These are phyloP conservation scores for Acanthamoeba triangularis DNA, from an alignment of 208 protist genomes.

Conservation along the genomic window DNA sequence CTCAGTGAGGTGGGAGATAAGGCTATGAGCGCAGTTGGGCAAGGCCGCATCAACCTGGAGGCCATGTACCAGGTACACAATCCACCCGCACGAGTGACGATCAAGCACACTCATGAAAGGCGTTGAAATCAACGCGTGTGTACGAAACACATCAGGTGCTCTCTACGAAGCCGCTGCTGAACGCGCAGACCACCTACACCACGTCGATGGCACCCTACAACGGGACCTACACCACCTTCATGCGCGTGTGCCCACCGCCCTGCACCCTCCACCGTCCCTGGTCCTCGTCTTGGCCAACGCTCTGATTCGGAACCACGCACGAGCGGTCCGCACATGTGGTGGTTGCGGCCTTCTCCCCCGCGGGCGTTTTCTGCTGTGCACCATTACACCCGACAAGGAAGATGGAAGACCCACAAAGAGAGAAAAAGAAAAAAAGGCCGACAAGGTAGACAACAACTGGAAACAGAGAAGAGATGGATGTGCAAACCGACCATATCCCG, in stretches of 20 bases:
- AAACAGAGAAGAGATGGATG: background rate
- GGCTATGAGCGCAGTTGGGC: conserved; percentile 15
- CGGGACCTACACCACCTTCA: conserved; percentile 5
- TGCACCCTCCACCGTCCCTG: conserved; percentile 5
- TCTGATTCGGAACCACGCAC: background rate
- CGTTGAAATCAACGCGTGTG: background rate
- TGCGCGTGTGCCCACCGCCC: conserved; percentile 27
- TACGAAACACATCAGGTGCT: background rate
- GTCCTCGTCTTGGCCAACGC: background rate
- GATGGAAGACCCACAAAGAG: too few relatives aligned
- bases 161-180: conserved; percentile 44
- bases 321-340: too few relatives aligned
- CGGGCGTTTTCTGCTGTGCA: too few relatives aligned
- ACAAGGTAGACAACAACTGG: too few relatives aligned
- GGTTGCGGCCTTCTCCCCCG: too few relatives aligned
- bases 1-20: background rate
- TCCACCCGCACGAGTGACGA: too few relatives aligned
- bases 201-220: conserved; percentile 23
- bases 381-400: too few relatives aligned
- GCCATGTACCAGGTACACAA: background rate
- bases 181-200: conserved; percentile 50
- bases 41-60: background rate
- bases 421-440: too few relatives aligned
- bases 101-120: background rate
- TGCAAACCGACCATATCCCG: too few relatives aligned